These are phyloP conservation scores for Microdochium paspali DNA, from an alignment of 2,329 filamentous ascomycete species.

Conservation along the genomic window DNA sequence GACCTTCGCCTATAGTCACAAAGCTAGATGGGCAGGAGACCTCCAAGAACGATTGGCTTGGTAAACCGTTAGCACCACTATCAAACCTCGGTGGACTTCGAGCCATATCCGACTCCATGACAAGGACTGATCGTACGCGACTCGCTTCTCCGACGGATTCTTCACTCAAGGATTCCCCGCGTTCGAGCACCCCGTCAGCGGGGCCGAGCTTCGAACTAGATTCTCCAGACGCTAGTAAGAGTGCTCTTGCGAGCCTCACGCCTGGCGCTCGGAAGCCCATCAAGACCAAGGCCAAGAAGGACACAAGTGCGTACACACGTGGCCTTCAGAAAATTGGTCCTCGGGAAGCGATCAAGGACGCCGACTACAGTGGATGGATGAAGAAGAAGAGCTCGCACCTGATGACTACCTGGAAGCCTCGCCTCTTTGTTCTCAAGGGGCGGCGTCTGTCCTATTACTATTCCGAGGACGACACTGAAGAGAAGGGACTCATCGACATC, in stretches of 20 bases:
- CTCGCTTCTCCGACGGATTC: constrained; percentile 39
- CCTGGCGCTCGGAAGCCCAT: constrained; percentile 35
- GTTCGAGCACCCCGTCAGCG: constrained; percentile 60
- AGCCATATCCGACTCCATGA: constrained; percentile 72
- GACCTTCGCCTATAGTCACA: constrained; percentile 46
- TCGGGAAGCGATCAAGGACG: constrained; percentile 71
- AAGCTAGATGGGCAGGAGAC: constrained; percentile 36
- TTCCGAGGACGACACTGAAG: constrained; percentile 81
- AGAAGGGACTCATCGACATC: constrained; percentile 95
- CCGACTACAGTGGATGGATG: constrained; percentile 98
- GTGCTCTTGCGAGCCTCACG: constrained; percentile 37
- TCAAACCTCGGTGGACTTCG: constrained; percentile 59
- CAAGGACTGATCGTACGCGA: constrained; percentile 42
- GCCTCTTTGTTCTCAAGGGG: constrained; percentile 90
- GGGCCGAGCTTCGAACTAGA: constrained; percentile 71
- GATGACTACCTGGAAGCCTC: constrained; percentile 96
- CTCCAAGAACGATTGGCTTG: constrained; percentile 42
- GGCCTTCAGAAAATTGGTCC: constrained; percentile 77
- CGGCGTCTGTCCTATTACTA: constrained; percentile 94
- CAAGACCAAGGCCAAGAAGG: constrained; percentile 71
- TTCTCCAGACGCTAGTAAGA: constrained; percentile 56
- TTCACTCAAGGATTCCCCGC: constrained; percentile 44
- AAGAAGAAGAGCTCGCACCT: constrained; percentile 95
- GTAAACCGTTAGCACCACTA: constrained; percentile 39
- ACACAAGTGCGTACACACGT: constrained; percentile 86